phyloP scores from a whole-genome alignment of 1,284 basidiomycete species.

The Cerioporus squamosus region DNA sequence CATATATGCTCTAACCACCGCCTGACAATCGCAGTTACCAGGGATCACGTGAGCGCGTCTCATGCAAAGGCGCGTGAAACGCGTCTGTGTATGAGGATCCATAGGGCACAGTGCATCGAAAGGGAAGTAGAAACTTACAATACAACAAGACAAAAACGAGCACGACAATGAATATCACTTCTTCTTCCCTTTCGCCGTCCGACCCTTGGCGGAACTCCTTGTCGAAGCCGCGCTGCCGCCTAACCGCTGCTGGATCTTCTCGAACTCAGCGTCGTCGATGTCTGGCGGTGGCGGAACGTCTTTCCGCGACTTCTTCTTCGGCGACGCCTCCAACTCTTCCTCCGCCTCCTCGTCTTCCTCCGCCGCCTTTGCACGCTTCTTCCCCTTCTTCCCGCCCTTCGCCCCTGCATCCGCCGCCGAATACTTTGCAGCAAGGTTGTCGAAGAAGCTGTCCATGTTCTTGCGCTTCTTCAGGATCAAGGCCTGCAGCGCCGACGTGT shows the following conservation, averaged over 20 bases:
- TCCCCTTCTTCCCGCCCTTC: constrained; percentile 56
- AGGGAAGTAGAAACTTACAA: constrained; percentile 13
- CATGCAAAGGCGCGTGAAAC: background rate
- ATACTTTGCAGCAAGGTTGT: constrained; percentile 85
- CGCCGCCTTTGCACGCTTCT: constrained; percentile 46
- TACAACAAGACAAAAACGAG: constrained; percentile 8
- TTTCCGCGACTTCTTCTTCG: constrained; percentile 54
- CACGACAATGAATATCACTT: constrained; percentile 15
- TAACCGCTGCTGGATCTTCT: constrained; percentile 62
- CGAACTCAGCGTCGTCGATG: constrained; percentile 73
- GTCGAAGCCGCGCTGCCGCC: constrained; percentile 31
- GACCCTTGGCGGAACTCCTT: constrained; percentile 11
- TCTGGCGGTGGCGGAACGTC: constrained; percentile 50
- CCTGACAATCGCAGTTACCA: background rate
- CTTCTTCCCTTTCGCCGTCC: constrained; percentile 25
- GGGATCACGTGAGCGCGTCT: background rate
- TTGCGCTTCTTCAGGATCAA: constrained; percentile 83
- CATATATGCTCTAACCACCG: no score
- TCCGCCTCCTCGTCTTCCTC: constrained; percentile 41
- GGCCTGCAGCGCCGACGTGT: constrained; percentile 76
- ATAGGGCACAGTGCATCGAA: background rate
- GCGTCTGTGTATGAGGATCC: background rate
- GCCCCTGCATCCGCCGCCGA: constrained; percentile 44
- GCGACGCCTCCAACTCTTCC: constrained; percentile 43
- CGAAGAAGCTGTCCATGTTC: constrained; percentile 73